Conservation (phyloP, 331 rosid species). For the Quercus tomentella region DNA sequence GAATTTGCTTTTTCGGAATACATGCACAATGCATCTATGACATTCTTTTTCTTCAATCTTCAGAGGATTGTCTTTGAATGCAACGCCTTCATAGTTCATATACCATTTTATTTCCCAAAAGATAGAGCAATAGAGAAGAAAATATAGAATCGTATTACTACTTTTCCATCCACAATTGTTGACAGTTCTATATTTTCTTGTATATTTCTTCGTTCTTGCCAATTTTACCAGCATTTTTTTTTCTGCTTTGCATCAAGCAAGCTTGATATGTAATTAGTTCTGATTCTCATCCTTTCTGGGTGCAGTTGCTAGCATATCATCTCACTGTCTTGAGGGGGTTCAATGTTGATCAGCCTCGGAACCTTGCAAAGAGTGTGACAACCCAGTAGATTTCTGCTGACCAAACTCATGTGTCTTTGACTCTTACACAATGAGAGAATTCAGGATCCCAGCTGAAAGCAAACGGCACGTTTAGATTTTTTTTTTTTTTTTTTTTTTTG, state of each 20-base stretch:
- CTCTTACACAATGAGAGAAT: neutral
- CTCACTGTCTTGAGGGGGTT: constrained; percentile 92
- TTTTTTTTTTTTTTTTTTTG: too few relatives aligned
- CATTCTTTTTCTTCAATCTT: neutral
- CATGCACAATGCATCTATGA: too few relatives aligned
- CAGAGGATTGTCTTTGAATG: neutral
- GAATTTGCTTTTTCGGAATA: neutral
- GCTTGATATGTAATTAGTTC: neutral
- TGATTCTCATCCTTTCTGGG: constrained; percentile 3
- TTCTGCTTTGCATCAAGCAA: neutral
- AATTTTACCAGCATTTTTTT: constrained; percentile 1
- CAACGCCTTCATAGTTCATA: too few relatives aligned
- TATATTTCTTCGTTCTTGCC: constrained; percentile 4
- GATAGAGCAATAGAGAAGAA: neutral
- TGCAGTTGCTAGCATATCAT: constrained; percentile 95
- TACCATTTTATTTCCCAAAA: neutral
- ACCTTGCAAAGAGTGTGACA: constrained; percentile 98
- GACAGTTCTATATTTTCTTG: neutral
- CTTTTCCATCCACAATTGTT: neutral
- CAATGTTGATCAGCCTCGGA: constrained; percentile 97
- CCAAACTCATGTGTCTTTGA: neutral
- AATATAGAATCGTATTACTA: neutral
- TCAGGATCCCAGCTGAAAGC: neutral
- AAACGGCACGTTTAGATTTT: too few relatives aligned
- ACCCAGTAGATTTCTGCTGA: constrained; percentile 37